A percentile compares a stretch with the other conserved stretches of the same genome.
phyloP scores from a whole-genome alignment of 1,284 basidiomycete species.

The Ceratobasidium theobromae region DNA sequence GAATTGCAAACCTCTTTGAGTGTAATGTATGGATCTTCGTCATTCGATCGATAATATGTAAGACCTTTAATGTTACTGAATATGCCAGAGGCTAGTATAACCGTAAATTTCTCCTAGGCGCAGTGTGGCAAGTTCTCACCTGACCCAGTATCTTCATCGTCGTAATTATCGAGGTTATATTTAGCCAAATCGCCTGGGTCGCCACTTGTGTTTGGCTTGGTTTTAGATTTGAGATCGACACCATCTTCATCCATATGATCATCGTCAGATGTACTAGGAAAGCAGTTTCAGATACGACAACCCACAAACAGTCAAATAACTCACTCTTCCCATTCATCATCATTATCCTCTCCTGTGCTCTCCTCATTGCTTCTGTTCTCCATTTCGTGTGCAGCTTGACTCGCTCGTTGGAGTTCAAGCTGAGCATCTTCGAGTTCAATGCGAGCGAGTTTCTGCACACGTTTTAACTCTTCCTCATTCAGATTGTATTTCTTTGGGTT shows the following conservation, averaged over 20 bases:
- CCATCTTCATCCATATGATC: constrained; percentile 46
- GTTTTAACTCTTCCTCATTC: constrained; percentile 86
- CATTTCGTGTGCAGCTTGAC: constrained; percentile 74
- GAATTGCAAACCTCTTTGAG: constrained; percentile 74
- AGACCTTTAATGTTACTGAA: constrained; percentile 97
- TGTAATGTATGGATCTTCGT: constrained; percentile 97
- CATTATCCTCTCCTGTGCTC: constrained; percentile 52
- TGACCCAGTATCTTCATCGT: constrained; percentile 72
- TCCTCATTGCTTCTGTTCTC: constrained; percentile 59
- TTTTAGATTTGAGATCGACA: constrained; percentile 39
- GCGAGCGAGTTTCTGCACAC: constrained; percentile 85
- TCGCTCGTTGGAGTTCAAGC: constrained; percentile 79
- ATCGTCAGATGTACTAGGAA: constrained; percentile 36
- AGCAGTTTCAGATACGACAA: neutral
- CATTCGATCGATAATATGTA: constrained; percentile 86
- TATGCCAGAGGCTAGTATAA: constrained; percentile 67
- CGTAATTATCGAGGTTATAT: constrained; percentile 94
- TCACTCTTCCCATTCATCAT: constrained; percentile 75
- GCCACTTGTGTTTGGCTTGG: constrained; percentile 40
- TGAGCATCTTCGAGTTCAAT: constrained; percentile 88
- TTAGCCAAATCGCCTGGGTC: constrained; percentile 80
- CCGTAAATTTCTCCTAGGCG: neutral
- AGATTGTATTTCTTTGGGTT: constrained; percentile 89
- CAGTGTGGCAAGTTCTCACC: constrained; percentile 47
- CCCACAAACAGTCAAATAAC: constrained; percentile 43